Evolutionary conservation across 257 asterid species (phyloP), one percentile per base, ranked within the genome.

Genomic region (Gentiana straminea): DNA sequence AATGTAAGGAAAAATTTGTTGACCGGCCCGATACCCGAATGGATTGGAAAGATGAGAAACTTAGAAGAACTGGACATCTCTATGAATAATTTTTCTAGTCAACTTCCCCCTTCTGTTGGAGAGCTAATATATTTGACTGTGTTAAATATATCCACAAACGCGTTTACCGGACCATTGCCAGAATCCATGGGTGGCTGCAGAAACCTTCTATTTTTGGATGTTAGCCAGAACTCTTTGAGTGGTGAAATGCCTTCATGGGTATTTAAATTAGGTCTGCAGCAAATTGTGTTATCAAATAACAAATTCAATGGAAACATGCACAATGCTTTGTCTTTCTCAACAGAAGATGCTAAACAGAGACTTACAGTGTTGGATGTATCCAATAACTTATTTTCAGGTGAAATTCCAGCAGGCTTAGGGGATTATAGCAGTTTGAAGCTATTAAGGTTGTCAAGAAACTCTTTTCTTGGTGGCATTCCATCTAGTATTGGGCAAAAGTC

Each of bases 1-100:
- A 57, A 64, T 62, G 47, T 89, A 68, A 66, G 60, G 56, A 53
- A 67, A 41, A 89, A 89, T 77, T 66, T 64, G 43, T 75, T 89
- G 10, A 58, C 71, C 2, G 84, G 83, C 49, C 74, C 63, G 53
- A 33, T 86, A 36, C 87, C 91, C 47, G 74, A 75, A 41, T 89
- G 95, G 97, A 75, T 89, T 64, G 94, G 89, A 72, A 84, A 80
- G 69, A 64, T 89, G 90, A 72, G 76, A 61, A 76, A 80, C 68
- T 87, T 86, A 7, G 82, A 79, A 71, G 69, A 59, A 34, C 71
- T 89, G 15, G 95, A 89, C 60, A 66, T 89, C 54, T 83, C 97
- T 13, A 81, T 44, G 61, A 89, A 89, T 64, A 76, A 58, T 55
- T 78, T 89, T 46, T 76, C 78, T 4, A 92, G 94, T 12, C 64